These are phyloP conservation scores for Comarum palustre DNA, from an alignment of 306 rosid genomes.

Conservation along the genomic window DNA sequence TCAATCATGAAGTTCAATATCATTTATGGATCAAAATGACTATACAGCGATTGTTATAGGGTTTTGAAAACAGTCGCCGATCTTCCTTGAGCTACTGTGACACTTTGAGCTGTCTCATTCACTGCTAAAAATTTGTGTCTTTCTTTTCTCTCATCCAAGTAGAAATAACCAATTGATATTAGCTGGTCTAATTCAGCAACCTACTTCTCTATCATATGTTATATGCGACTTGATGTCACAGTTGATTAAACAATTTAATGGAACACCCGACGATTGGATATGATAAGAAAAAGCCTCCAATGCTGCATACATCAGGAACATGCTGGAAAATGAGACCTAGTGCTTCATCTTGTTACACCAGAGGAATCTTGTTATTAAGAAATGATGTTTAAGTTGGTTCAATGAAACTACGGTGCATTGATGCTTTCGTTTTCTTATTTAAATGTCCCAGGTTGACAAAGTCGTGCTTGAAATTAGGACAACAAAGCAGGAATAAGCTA, in stretches of 20 bases:
- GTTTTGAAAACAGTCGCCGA: too few relatives aligned
- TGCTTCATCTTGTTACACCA: neutral
- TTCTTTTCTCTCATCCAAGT: neutral
- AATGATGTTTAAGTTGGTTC: neutral
- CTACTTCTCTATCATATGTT: neutral
- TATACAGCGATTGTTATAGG: too few relatives aligned
- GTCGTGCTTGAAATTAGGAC: neutral
- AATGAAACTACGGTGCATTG: neutral
- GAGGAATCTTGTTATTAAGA: neutral
- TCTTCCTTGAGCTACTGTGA: neutral
- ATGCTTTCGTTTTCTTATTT: neutral
- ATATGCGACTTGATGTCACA: neutral
- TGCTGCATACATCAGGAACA: neutral
- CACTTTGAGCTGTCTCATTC: neutral
- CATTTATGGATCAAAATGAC: too few relatives aligned
- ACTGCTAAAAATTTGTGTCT: neutral
- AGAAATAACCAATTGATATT: neutral
- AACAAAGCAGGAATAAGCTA: too few relatives aligned
- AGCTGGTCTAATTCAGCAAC: neutral
- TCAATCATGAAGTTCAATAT: too few relatives aligned
- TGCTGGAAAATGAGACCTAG: neutral
- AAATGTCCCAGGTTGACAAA: neutral
- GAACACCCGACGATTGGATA: neutral
- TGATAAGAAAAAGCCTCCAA: neutral
- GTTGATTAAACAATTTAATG: neutral